Base-by-base conservation (phyloP, 1,284 basidiomycete genomes). In the Cryptococcus floricola region DNA sequence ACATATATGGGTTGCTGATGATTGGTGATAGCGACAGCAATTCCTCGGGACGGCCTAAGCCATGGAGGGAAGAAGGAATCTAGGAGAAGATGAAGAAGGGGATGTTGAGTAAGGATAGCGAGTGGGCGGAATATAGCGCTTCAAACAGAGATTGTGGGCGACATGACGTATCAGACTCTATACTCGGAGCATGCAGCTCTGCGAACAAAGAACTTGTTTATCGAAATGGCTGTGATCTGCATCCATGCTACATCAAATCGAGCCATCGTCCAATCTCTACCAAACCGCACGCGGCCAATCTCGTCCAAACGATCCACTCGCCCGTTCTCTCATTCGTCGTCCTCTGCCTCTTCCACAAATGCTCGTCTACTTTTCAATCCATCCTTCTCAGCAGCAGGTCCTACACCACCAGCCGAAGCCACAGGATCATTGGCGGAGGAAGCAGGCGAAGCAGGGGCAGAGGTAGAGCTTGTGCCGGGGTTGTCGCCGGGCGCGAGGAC, bases 341-440 rank as follows among this genome's bases (percentile, higher is more conserved):
- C 70, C 10, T 66, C 65, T 48, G 63, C 64, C 61, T 73, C 71
- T 60, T 73, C 71, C n/a, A 73, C 63, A 3, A 66, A 64, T 1
- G 65, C 57, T 50, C 67, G 66, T 46, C 65, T 57, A 45, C 44
- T 54, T 55, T 61, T 66, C 39, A 58, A 5, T 27, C 23, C 55
- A 16, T 27, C 41, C 16, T 18, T 19, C 1, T 14, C 51, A 25
- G 48, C 39, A 8, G 44, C 43, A 31, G 59, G 54, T 8, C 51
- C 23, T 23, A 3, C 23, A 23, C 23, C 56, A n/a, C 56, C 58
- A 9, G 48, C 55, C 28, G 50, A 39, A 5, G 54, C 43, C 23
- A 53, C 63, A 23, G 23, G 23, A 23, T 3, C 23, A 14, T 60
- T 54, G 1, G 59, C 56, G 10, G 31, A 5, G 10, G 31, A 34